Percentiles rank a stretch among this genome's conserved stretches.
Conservation (phyloP, 1,284 basidiomycete species). For the Cutaneotrichosporon sp. region DNA sequence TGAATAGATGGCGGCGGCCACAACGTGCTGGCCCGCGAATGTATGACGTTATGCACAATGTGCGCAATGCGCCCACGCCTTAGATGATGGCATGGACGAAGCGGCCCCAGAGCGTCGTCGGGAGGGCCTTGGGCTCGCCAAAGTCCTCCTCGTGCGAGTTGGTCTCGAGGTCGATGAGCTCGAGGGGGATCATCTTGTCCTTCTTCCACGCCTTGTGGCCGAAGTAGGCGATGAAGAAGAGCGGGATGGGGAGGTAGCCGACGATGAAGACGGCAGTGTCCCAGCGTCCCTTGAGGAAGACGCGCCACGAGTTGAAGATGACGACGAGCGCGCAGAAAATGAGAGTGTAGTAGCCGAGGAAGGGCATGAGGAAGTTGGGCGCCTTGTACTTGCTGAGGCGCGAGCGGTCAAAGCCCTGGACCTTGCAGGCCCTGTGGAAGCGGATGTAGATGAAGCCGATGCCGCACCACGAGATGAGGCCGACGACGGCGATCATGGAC, state of each 20-base stretch:
- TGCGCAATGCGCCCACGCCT: background rate
- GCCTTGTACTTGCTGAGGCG: conserved; percentile 64
- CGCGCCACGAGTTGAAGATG: conserved; percentile 12
- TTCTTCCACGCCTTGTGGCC: conserved; percentile 46
- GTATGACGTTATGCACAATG: background rate
- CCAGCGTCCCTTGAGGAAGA: conserved; percentile 24
- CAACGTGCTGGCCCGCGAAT: background rate
- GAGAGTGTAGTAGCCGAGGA: conserved; percentile 50
- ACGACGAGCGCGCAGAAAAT: conserved; percentile 23
- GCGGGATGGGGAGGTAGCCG: conserved; percentile 20
- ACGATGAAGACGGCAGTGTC: conserved; percentile 17
- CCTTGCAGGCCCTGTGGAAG: conserved; percentile 73
- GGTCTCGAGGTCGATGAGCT: conserved; percentile 38
- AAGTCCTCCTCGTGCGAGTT: conserved; percentile 19
- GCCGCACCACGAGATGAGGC: conserved; percentile 73
- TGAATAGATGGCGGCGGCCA: background rate
- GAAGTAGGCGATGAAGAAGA: conserved; percentile 52
- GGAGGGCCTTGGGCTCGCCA: conserved; percentile 2
- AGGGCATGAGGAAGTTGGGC: conserved; percentile 62
- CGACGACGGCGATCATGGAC: conserved; percentile 63
- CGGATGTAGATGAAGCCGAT: conserved; percentile 77
- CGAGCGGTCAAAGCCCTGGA: conserved; percentile 62
- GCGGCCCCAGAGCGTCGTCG: conserved; percentile 9
- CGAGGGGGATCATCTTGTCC: conserved; percentile 29
- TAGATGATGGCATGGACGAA: conserved; percentile 19